Percentiles rank a stretch among this genome's conserved stretches.
These are phyloP conservation scores for Pestalotiopsis sp. DNA, from an alignment of 2,329 filamentous ascomycete species.

Conservation along the genomic window DNA sequence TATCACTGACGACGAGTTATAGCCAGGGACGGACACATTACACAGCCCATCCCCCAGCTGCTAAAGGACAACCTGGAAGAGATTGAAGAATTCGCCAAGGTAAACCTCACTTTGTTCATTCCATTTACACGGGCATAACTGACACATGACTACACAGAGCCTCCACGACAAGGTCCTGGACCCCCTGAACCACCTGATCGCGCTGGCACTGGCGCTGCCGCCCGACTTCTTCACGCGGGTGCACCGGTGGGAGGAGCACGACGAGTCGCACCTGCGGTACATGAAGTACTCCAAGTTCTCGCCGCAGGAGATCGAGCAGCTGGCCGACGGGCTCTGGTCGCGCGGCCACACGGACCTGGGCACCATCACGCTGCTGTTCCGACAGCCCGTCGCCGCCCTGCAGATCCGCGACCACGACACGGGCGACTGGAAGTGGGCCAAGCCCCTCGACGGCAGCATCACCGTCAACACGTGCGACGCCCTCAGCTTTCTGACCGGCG, in stretches of 20 bases:
- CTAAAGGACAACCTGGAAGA: constrained; percentile 52
- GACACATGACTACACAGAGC: constrained; percentile 9
- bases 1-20: not conserved
- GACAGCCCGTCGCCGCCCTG: constrained; percentile 55
- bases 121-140: not conserved
- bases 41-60: constrained; percentile 37
- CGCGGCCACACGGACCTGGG: constrained; percentile 57
- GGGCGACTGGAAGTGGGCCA: constrained; percentile 48
- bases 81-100: constrained; percentile 56
- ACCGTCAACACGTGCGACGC: constrained; percentile 52
- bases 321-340: constrained; percentile 40
- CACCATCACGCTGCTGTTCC: constrained; percentile 56
- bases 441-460: constrained; percentile 46
- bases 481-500: constrained; percentile 48
- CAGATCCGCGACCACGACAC: constrained; percentile 47
- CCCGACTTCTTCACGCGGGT: constrained; percentile 20
- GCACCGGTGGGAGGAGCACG: constrained; percentile 21
- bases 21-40: constrained; percentile 20
- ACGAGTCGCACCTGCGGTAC: constrained; percentile 35
- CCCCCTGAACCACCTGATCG: constrained; percentile 22
- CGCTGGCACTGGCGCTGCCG: constrained; percentile 20
- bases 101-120: constrained; percentile 3
- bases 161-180: constrained; percentile 22
- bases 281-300: constrained; percentile 53
- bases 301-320: constrained; percentile 42